Evolutionary conservation across 306 rosid genomes (phyloP), one percentile per base, ranked within the genome.

Genomic region (Vigna trinervia): DNA sequence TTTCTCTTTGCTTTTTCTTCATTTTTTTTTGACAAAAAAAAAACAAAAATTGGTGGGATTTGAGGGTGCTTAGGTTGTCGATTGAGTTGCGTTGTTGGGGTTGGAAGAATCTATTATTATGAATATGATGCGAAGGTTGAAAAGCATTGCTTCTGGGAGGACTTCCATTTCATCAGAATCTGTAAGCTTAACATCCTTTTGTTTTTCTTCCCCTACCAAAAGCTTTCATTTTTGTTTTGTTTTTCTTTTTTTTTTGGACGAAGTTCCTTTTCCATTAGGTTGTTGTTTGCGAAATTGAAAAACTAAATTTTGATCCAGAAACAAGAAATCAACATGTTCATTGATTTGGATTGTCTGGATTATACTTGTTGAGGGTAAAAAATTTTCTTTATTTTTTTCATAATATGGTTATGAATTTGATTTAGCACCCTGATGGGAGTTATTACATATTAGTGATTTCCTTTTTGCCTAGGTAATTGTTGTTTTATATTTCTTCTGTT

Each of bases 71-170:
- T 85, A 82, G 85, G 91, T 87, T 89, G 86, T 85, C 19, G 67
- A 39, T 71, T 80, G 71, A 61, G 59, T 80, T 75, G 81, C 8
- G 32, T 74, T 79, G 86, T 69, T 69, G 69, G 41, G 61, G 69
- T 75, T 76, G 71, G 57, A 68, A 69, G 56, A 68, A 62, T 68
- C 12, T 17, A 85, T 73, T 74, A 71, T 57, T 73, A 90, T 84
- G 84, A 84, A 84, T 59, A 80, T 83, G 98, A 91, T 96, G 99
- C 91, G 99, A 79, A 86, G 98, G 83, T 88, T 96, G 68, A 96
- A 92, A 78, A 96, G 97, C 97, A 91, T 96, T 91, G 94, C 99
- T 66, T 92, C 99, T 41, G 99, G 99, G 30, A 87, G 98, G 66
- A 84, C 90, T 68, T 96, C 99, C 14, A 51, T 96, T 85, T 92